These are phyloP conservation scores for Candida mattraensis DNA, from an alignment of 805 yeast genomes.

Conservation along the genomic window DNA sequence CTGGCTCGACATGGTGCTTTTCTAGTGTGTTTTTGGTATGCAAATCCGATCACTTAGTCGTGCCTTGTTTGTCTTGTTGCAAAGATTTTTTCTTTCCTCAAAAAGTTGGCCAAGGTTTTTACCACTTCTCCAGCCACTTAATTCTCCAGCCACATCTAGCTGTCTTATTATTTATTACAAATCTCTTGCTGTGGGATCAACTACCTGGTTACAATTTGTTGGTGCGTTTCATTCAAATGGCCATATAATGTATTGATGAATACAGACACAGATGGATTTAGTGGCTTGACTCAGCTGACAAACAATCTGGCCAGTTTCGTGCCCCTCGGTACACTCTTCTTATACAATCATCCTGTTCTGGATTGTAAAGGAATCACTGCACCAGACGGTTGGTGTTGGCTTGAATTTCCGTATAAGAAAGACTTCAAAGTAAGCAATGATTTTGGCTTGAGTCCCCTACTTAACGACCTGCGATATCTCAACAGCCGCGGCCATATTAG, in stretches of 20 bases:
- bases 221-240: too few relatives aligned
- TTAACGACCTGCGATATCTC: constrained; percentile 45
- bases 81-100: too few relatives aligned
- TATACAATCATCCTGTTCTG: constrained; percentile 42
- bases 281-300: constrained; percentile 27
- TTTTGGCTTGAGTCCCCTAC: constrained; percentile 15
- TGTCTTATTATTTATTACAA: too few relatives aligned
- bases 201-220: too few relatives aligned
- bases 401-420: constrained; percentile 44
- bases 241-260: too few relatives aligned
- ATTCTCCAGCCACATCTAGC: too few relatives aligned
- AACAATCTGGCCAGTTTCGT: constrained; percentile 41
- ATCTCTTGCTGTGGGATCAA: too few relatives aligned
- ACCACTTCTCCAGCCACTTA: too few relatives aligned
- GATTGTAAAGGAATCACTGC: constrained; percentile 38
- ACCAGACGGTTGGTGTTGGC: constrained; percentile 56
- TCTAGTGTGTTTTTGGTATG: too few relatives aligned
- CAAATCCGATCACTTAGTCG: too few relatives aligned
- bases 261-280: constrained; percentile 6
- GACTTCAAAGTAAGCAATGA: constrained; percentile 5
- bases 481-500: constrained; percentile 39
- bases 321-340: constrained; percentile 51
- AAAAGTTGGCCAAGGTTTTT: too few relatives aligned
- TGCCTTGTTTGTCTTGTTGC: too few relatives aligned
- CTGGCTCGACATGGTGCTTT: constrained; percentile 12